Conservation (phyloP, 768 basidiomycete genomes). For the Lactifluus hygrophoroides region DNA sequence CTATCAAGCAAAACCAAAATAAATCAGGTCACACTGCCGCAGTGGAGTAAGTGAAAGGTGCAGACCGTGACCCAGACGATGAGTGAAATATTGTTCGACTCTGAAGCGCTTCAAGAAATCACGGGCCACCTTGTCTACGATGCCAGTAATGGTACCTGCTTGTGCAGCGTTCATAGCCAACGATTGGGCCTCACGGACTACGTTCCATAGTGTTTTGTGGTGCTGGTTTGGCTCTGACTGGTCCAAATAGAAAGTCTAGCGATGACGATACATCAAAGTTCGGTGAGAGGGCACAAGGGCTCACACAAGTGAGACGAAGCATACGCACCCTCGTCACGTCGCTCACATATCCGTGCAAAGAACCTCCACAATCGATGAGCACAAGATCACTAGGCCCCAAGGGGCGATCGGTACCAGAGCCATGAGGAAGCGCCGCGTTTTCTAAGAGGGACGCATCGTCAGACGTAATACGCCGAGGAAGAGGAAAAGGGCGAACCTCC, state of each 20-base stretch:
- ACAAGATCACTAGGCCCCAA: constrained; percentile 53
- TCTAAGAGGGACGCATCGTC: constrained; percentile 35
- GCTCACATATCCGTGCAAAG: constrained; percentile 65
- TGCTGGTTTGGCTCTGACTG: constrained; percentile 44
- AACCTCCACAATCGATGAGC: constrained; percentile 67
- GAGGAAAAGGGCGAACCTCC: constrained; percentile 44
- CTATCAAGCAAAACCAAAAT: constrained; percentile 29
- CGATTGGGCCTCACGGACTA: constrained; percentile 56
- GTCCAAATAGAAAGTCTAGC: constrained; percentile 59
- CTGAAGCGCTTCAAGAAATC: constrained; percentile 34
- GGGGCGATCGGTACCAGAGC: constrained; percentile 58
- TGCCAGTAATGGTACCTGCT: constrained; percentile 41
- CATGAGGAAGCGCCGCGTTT: constrained; percentile 83
- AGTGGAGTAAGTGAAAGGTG: neutral
- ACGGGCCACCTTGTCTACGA: constrained; percentile 59
- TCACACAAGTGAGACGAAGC: neutral
- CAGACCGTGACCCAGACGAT: constrained; percentile 70
- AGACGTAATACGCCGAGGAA: too few relatives aligned
- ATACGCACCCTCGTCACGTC: constrained; percentile 67
- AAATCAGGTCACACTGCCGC: neutral
- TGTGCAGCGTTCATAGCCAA: constrained; percentile 41
- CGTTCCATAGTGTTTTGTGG: constrained; percentile 53
- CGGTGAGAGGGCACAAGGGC: neutral
- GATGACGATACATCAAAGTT: constrained; percentile 1
- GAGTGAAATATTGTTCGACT: constrained; percentile 61